A percentile compares a stretch with the other conserved stretches of the same genome.
phyloP scores from a whole-genome alignment of 1,139 yeast genomes.

The Saccharomyces pastorianus region DNA sequence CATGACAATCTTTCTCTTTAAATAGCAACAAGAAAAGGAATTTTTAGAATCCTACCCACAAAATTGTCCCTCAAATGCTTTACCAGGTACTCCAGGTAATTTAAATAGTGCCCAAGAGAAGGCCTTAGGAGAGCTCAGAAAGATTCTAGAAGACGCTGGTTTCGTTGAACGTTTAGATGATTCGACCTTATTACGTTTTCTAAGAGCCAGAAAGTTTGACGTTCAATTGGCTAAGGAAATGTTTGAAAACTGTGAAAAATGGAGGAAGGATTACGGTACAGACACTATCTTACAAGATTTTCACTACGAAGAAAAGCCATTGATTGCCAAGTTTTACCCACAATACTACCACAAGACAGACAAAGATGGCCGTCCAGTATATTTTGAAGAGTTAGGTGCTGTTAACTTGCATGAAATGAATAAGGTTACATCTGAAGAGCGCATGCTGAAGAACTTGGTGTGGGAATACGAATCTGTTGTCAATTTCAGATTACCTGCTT shows the following conservation, averaged over 20 bases:
- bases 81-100: constrained; percentile 78
- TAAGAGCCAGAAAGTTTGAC: constrained; percentile 93
- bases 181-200: constrained; percentile 79
- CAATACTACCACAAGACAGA: constrained; percentile 97
- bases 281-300: constrained; percentile 81
- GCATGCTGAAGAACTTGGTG: constrained; percentile 90
- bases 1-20: background rate
- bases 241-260: constrained; percentile 81
- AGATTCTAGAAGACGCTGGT: constrained; percentile 53
- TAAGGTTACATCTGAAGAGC: constrained; percentile 87
- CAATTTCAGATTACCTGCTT: constrained; percentile 81
- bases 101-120: constrained; percentile 61
- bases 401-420: constrained; percentile 87
- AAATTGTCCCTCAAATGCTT: constrained; percentile 49
- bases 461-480: constrained; percentile 96
- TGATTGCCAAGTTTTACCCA: constrained; percentile 85
- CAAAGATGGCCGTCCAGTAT: constrained; percentile 92
- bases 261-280: constrained; percentile 84
- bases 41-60: constrained; percentile 56
- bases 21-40: constrained; percentile 19
- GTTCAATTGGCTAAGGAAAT: constrained; percentile 67
- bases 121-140: constrained; percentile 51
- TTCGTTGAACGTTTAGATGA: constrained; percentile 74
- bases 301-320: constrained; percentile 81
- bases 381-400: constrained; percentile 85